These are phyloP conservation scores for Trichoderma sp. DNA, from an alignment of 2,329 filamentous ascomycete genomes.

Conservation along the genomic window DNA sequence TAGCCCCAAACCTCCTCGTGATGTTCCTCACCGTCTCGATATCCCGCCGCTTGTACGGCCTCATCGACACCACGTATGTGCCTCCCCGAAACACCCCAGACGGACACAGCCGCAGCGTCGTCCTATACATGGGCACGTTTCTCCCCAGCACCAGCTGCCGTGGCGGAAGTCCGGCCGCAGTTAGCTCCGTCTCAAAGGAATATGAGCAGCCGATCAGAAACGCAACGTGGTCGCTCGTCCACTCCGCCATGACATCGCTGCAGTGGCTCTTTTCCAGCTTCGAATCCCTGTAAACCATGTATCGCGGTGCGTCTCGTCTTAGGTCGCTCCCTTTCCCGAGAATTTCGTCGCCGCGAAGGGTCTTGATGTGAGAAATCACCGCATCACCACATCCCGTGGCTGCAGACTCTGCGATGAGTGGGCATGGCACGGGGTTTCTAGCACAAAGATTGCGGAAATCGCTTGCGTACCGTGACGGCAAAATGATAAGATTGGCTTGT, in stretches of 20 bases:
- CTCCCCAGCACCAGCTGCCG: slow-evolving; percentile 50
- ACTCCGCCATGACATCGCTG: slow-evolving; percentile 50
- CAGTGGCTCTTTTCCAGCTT: slow-evolving; percentile 42
- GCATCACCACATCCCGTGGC: slow-evolving; percentile 44
- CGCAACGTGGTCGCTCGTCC: slow-evolving; percentile 60
- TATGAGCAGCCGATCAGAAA: slow-evolving; percentile 67
- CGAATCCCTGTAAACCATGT: slow-evolving; percentile 58
- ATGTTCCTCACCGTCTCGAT: slow-evolving; percentile 56
- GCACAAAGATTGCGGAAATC: slow-evolving; percentile 62
- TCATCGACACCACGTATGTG: slow-evolving; percentile 65
- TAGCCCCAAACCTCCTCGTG: slow-evolving; percentile 55
- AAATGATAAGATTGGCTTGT: slow-evolving; percentile 64
- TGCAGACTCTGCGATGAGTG: slow-evolving; percentile 57
- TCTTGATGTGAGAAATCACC: slow-evolving; percentile 39
- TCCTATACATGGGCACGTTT: slow-evolving; percentile 64
- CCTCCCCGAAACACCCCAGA: slow-evolving; percentile 58
- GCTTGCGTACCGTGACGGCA: slow-evolving; percentile 57
- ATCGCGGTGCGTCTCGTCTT: slow-evolving; percentile 58
- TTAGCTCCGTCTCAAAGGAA: slow-evolving; percentile 62
- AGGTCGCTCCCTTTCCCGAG: slow-evolving; percentile 54
- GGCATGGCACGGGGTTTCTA: slow-evolving; percentile 64
- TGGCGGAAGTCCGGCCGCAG: slow-evolving; percentile 51
- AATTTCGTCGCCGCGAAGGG: slow-evolving; percentile 26
- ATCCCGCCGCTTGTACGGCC: slow-evolving; percentile 54
- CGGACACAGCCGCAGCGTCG: slow-evolving; percentile 55